phyloP scores from a whole-genome alignment of 1,284 basidiomycete species.

The Cryptococcus sp. region DNA sequence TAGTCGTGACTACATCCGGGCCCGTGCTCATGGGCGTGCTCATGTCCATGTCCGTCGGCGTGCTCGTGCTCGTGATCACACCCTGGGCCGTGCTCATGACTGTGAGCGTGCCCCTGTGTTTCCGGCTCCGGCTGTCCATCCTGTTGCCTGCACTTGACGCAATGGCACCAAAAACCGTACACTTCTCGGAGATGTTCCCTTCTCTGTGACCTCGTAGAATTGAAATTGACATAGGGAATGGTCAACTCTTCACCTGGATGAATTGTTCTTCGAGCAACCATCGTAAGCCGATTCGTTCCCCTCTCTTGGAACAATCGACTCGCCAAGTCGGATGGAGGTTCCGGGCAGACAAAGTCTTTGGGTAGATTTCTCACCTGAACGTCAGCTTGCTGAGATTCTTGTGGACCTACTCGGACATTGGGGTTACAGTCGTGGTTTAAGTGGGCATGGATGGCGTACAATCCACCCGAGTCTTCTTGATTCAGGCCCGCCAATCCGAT shows the following conservation, averaged over 20 bases:
- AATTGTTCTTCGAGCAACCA: slow-evolving; percentile 65
- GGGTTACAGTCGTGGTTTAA: slow-evolving; percentile 79
- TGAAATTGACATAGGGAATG: slow-evolving; percentile 71
- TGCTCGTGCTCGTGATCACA: not conserved
- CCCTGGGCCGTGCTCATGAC: not conserved
- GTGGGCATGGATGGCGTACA: slow-evolving; percentile 81
- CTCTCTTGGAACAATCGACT: slow-evolving; percentile 48
- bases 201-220: slow-evolving; percentile 55
- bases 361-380: slow-evolving; percentile 39
- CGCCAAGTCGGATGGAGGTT: slow-evolving; percentile 57
- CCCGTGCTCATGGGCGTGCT: too few species aligned
- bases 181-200: slow-evolving; percentile 61
- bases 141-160: slow-evolving; percentile 59
- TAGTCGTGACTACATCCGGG: too few species aligned
- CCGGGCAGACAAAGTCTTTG: slow-evolving; percentile 51
- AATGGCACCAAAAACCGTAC: slow-evolving; percentile 70
- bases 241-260: slow-evolving; percentile 65
- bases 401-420: slow-evolving; percentile 59
- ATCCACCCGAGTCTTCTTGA: slow-evolving; percentile 77
- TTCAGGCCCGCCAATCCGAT: slow-evolving; percentile 82
- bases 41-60: not conserved
- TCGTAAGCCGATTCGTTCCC: slow-evolving; percentile 46
- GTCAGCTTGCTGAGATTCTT: not conserved
- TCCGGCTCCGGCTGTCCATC: slow-evolving; percentile 43
- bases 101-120: not conserved